Conservation (phyloP, 2,329 filamentous ascomycete species). For the Ceratocystiopsis brevicomis region DNA sequence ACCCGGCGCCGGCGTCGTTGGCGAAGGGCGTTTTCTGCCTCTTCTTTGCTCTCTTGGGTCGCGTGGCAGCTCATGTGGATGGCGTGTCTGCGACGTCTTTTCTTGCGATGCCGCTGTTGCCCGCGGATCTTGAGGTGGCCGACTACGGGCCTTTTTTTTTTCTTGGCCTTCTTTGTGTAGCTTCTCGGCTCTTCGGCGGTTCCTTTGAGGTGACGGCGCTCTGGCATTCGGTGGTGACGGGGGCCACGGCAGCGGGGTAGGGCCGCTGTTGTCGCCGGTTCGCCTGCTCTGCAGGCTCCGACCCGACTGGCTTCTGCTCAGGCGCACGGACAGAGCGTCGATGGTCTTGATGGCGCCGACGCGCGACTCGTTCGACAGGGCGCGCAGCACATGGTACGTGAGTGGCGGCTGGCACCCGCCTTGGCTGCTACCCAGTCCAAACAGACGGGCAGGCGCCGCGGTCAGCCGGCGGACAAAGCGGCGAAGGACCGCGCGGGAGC, state of each 20-base stretch:
- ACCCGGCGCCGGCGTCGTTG: no score
- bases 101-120: neutral
- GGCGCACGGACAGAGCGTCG: conserved; percentile 23
- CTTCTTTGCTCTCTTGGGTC: no score
- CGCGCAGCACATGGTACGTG: conserved; percentile 27
- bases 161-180: neutral
- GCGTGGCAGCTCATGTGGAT: no score
- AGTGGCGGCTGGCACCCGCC: conserved; percentile 13
- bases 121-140: neutral
- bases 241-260: no score
- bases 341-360: conserved; percentile 30
- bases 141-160: neutral
- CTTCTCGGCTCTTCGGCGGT: no score
- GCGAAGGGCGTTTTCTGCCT: no score
- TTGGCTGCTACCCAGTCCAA: conserved; percentile 17
- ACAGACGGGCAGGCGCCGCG: conserved; percentile 21
- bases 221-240: no score
- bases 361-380: conserved; percentile 27
- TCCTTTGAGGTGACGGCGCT: no score
- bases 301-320: conserved; percentile 6
- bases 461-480: conserved; percentile 24
- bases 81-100: neutral
- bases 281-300: neutral
- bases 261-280: conserved; percentile 3
- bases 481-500: conserved; percentile 20